Base-by-base conservation (phyloP, 805 yeast genomes). In the Pichia sporocuriosa region DNA sequence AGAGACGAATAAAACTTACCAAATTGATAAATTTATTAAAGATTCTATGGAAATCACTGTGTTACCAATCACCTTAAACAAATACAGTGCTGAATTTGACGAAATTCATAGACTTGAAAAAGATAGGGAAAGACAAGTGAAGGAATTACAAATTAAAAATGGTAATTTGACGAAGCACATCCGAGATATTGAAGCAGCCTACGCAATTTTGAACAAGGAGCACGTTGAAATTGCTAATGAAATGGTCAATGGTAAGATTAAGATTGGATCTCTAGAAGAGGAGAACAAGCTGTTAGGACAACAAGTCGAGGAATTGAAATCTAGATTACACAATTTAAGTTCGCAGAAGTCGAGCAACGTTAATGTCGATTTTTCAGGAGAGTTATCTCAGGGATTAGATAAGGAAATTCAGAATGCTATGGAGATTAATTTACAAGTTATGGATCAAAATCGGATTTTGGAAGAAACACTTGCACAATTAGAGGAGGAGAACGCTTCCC, bases 191-290 rank as follows among this genome's bases (percentile, higher is more conserved):
- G 95, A 87, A 59, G 69, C 78, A 15, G 74, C 81, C 19, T 79
- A 80, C 54, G 75, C 81, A 3, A 66, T 76, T 2, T 65, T 90
- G 45, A 87, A 85, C 56, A 70, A 76, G 46, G 96, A 89, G 55
- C 97, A 93, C 60, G 76, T 88, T 23, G 83, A 77, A 41, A 76
- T 88, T 29, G 95, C 95, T 4, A 90, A 89, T 62, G 86, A 80
- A 50, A 77, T 93, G 79, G 87, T 90, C 26, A 77, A 77, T 48
- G 81, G 84, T 30, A 80, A 93, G 54, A 75, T 89, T 31, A 73
- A 69, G 40, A 68, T 84, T 21, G 96, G 94, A 2, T 81, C 82
- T 26, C 59, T 90, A 21, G 68, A 73, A 37, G 90, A 85, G 52
- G 95, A 86, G 45, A 84, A 85, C 46, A 71, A 66, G 21, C 84